Percentiles rank a stretch among this genome's conserved stretches.
These are phyloP conservation scores for Draba incana DNA, from an alignment of 345 rosid species.

Conservation along the genomic window DNA sequence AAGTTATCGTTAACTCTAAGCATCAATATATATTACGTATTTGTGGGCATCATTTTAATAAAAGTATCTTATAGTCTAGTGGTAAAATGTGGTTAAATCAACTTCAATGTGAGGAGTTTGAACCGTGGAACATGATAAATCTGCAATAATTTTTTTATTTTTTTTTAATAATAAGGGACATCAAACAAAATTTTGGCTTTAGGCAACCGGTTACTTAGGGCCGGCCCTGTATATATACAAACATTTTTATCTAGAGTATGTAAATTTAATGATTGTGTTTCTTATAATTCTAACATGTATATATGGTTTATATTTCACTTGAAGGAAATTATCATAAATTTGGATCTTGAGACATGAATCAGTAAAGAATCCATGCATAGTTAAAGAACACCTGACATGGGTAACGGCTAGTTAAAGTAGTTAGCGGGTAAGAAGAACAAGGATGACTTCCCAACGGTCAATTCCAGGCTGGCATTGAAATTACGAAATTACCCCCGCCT, in stretches of 20 bases:
- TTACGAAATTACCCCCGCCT: constrained; percentile 1
- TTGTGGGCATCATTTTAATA: too few relatives aligned
- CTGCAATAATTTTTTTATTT: too few relatives aligned
- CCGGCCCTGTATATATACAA: background rate
- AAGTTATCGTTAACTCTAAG: too few relatives aligned
- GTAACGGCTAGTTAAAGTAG: constrained; percentile 39
- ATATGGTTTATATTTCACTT: background rate
- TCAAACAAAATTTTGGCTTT: too few relatives aligned
- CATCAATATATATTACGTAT: too few relatives aligned
- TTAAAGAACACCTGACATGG: constrained; percentile 36
- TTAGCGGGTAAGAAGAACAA: constrained; percentile 35
- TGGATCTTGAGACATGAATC: constrained; percentile 8
- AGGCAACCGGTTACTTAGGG: too few relatives aligned
- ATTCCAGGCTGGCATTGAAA: constrained; percentile 32
- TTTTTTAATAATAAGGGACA: too few relatives aligned
- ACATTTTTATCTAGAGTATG: background rate
- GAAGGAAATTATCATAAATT: background rate
- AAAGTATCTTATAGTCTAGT: too few relatives aligned
- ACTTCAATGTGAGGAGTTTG: too few relatives aligned
- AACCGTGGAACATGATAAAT: too few relatives aligned
- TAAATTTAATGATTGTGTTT: background rate
- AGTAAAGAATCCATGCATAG: background rate
- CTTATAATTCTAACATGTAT: background rate
- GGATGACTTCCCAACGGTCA: constrained; percentile 38
- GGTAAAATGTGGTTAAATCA: too few relatives aligned